Conservation (phyloP, 331 rosid genomes). For the Cydonia oblonga region DNA sequence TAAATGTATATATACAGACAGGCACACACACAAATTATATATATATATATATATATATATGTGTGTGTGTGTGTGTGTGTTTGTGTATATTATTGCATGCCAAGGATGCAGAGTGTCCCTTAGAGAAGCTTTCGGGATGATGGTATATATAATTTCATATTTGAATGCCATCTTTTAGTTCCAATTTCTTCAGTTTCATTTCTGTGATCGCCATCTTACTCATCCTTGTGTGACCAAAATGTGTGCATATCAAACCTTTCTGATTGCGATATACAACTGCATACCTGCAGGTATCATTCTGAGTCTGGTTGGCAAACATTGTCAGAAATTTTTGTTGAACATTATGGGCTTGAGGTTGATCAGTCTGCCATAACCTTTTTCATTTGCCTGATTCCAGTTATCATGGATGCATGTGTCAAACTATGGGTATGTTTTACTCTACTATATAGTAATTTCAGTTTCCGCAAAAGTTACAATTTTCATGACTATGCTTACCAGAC, state of each 20-base stretch:
- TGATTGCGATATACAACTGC: background rate
- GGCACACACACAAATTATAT: background rate
- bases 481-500: background rate
- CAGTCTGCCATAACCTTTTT: constrained; percentile 59
- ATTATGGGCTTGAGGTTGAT: constrained; percentile 80
- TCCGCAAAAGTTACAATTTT: background rate
- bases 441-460: background rate
- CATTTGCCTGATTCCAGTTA: constrained; percentile 70
- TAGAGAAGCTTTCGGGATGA: no score
- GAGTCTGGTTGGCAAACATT: constrained; percentile 96
- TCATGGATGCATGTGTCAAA: constrained; percentile 80
- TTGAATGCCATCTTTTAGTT: no score
- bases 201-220: background rate
- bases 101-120: background rate
- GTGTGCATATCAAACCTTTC: background rate
- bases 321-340: constrained; percentile 69
- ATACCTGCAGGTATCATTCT: constrained; percentile 79
- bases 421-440: constrained; percentile 63
- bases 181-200: background rate
- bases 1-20: background rate
- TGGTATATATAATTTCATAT: no score
- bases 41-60: no score
- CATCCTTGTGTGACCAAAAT: background rate
- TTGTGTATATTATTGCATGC: no score
- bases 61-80: no score